Base-by-base conservation (phyloP, 441 rosid genomes). In the Raphanus hybrid region DNA sequence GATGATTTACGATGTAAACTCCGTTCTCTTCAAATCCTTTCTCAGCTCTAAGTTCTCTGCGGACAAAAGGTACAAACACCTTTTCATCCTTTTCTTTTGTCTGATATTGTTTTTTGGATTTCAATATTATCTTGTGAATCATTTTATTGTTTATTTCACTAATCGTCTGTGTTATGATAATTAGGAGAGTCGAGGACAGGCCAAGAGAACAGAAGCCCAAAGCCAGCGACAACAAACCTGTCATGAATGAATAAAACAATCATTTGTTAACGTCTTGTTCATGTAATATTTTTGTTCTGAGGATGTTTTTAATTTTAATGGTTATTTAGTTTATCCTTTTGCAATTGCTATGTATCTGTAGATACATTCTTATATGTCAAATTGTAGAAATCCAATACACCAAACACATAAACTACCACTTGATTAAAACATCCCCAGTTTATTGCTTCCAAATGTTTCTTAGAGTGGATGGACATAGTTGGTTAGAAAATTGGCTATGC, bases 1-100 rank as follows among this genome's bases (percentile, higher is more conserved):
- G 16, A 95, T 95, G 99, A 96, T 96, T 64, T 93, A 96, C 93
- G 98, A 93, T 90, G 97, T 96, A 32, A 93, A 85, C 84, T 96
- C 98, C 8, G 89, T 0, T 55, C 91, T 87, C 71, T 96, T 96
- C 89, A 94, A 87, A 32, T 87, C 97, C 9, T 96, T 96, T 89
- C 90, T 96, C 83, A 92, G 97, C 85, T 97, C 90, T 87, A 95
- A 91, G 86, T 97, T 95, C 72, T 70, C 92, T 61, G 92, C 97
- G 20, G 97, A 95, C 78, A 93, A 84, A 85, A 93, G 96, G 99
- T 91, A 23, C 39, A 27, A 27, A 37, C 39, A 5, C 63, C 39
- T 35, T 18, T 14, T 6, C 75, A 11, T 18, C 43, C 41, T 55
- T 32, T 35, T 45, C 6, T 12, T 29, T 27, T 63, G 35, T 52